Evolutionary conservation across 73 alveolate species (phyloP), one percentile per base, ranked within the genome.

Genomic region (Blepharisma japonicum): DNA sequence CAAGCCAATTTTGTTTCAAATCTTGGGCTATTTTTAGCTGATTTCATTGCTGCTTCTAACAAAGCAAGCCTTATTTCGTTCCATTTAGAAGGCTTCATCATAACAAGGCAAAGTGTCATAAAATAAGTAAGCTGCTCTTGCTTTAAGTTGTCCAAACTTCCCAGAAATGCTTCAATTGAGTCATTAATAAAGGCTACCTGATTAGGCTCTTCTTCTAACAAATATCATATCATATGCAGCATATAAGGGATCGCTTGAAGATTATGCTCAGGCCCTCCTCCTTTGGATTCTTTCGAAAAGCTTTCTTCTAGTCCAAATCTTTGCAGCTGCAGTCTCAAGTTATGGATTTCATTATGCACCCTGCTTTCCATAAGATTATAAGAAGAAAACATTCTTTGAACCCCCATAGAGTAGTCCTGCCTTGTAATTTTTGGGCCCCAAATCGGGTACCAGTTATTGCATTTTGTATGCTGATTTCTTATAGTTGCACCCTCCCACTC

Each of bases 401-500:
- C 25, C 42, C 55, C 56, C 11, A 74, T 61, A 80, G 80, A 71
- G 25, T 38, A 81, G 84, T n/a, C 70, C 80, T 8, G 85, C 5
- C 46, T n/a, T 20, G 74, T 74, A 8, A 87, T 55, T 18, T 71
- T 77, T 6, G 91, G 91, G 0, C 94, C 94, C 56, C 81, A 54
- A 6, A 87, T 45, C 23, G 94, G 94, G 80, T 79, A 67, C 70
- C 88, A 71, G 68, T 84, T 87, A 45, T 87, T 87, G 68, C 94
- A 87, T 45, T 87, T 87, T 5, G 94, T 85, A 54, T 87, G 91
- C 18, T 83, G 85, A 68, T 87, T 87, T 49, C 94, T 80, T 18
- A 87, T 87, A 0, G 71, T 77, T 14, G 94, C 94, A 4, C 94
- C 94, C 79, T 87, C 94, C 94, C 94, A 87, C 71, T 87, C 94